Evolutionary conservation across 352 stramenopile species (phyloP).

Genomic region (Plasmopara viticola): DNA sequence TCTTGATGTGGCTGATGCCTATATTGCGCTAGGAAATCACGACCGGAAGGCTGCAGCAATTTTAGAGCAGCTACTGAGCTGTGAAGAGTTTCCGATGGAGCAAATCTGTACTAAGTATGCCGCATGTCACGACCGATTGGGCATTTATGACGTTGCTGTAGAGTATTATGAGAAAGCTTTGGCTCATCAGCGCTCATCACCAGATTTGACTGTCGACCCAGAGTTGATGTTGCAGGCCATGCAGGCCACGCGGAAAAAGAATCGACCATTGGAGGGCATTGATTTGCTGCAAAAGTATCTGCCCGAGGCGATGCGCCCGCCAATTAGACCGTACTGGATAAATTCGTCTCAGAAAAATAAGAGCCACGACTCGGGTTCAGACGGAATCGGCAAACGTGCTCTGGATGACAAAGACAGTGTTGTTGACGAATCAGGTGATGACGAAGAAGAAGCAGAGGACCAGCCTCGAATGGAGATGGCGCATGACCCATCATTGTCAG

Average conservation of each 20-base stretch:
- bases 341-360: slow-evolving; percentile 31
- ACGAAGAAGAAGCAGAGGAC: slow-evolving; percentile 44
- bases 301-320: slow-evolving; percentile 56
- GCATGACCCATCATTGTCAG: slow-evolving; percentile 67
- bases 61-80: slow-evolving; percentile 50
- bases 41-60: slow-evolving; percentile 66
- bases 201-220: slow-evolving; percentile 48
- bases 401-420: slow-evolving; percentile 22
- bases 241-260: slow-evolving; percentile 49
- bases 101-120: slow-evolving; percentile 81
- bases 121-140: slow-evolving; percentile 61
- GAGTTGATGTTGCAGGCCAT: slow-evolving; percentile 67
- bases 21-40: slow-evolving; percentile 62
- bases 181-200: slow-evolving; percentile 36
- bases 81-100: slow-evolving; percentile 67
- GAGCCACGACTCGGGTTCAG: slow-evolving; percentile 15
- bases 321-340: slow-evolving; percentile 82
- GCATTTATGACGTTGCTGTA: slow-evolving; percentile 56
- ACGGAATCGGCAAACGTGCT: slow-evolving; percentile 8
- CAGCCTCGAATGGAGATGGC: slow-evolving; percentile 49
- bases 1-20: slow-evolving; percentile 77
- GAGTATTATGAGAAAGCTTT: slow-evolving; percentile 78
- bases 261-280: slow-evolving; percentile 46
- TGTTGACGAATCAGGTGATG: slow-evolving; percentile 40
- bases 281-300: slow-evolving; percentile 49